These are phyloP conservation scores for Senecio squalidus DNA, from an alignment of 140 eudicot species.

Conservation along the genomic window DNA sequence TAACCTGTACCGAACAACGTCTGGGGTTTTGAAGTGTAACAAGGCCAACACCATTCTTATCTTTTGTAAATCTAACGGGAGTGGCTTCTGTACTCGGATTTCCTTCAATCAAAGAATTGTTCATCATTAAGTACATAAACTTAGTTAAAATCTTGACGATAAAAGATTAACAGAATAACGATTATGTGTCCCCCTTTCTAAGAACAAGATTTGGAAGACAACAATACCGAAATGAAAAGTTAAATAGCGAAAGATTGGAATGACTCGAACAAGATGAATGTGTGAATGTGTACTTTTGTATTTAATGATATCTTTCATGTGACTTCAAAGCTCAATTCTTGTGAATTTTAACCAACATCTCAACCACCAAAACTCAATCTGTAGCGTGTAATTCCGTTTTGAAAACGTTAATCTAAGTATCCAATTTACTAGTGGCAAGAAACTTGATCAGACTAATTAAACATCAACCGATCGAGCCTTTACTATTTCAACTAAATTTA, in stretches of 20 bases:
- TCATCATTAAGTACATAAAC: constrained; percentile 3
- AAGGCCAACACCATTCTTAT: constrained; percentile 61
- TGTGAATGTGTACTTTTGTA: constrained; percentile 30
- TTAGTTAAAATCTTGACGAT: not conserved
- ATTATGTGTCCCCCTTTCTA: not conserved
- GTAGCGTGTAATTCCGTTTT: constrained; percentile 10
- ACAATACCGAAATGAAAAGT: constrained; percentile 1
- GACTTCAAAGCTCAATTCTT: constrained; percentile 27
- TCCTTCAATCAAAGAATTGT: constrained; percentile 8
- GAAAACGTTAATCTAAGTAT: not conserved
- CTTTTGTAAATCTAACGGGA: constrained; percentile 41
- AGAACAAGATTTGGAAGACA: constrained; percentile 6
- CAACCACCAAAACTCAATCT: constrained; percentile 23
- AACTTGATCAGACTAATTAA: not conserved
- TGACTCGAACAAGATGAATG: constrained; percentile 4
- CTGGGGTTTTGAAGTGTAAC: constrained; percentile 54
- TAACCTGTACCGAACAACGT: constrained; percentile 71
- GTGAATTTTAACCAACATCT: constrained; percentile 35
- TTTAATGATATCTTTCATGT: constrained; percentile 32
- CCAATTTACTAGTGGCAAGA: not conserved
- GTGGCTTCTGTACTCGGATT: not conserved
- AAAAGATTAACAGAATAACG: not conserved
- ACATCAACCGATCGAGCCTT: no score
- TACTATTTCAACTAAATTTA: no score
- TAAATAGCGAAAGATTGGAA: constrained; percentile 18